Evolutionary conservation across 495 filamentous ascomycete species (phyloP).

Genomic region (Neurospora sp.): DNA sequence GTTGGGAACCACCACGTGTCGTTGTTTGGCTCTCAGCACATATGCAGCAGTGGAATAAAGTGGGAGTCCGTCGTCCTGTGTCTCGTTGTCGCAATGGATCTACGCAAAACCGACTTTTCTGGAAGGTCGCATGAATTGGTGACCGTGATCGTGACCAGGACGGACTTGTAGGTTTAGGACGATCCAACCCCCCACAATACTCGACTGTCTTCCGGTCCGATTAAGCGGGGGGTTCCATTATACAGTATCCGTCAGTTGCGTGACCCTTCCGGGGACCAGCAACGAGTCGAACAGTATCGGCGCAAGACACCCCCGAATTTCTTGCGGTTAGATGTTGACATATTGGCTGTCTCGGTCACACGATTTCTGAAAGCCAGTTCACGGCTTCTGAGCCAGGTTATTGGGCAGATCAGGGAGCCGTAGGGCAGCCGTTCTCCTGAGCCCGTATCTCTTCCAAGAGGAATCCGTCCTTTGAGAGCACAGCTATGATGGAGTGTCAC

Average conservation of each 20-base stretch:
- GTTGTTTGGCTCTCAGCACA: not conserved
- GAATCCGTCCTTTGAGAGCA: not conserved
- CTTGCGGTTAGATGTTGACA: not conserved
- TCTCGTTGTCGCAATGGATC: not conserved
- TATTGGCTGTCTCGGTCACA: not conserved
- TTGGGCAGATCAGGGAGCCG: not conserved
- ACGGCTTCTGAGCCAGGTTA: not conserved
- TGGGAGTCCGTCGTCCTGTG: not conserved
- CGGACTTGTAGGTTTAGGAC: not conserved
- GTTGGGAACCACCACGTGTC: conserved; percentile 2
- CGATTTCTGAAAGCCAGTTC: not conserved
- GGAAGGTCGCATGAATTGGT: not conserved
- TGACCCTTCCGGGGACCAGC: not conserved
- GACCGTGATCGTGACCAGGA: not conserved
- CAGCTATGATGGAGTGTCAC: not conserved
- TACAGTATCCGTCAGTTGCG: not conserved
- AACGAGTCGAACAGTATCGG: not conserved
- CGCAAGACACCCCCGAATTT: not conserved
- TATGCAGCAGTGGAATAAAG: not conserved
- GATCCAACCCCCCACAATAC: not conserved
- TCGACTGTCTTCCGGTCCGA: not conserved
- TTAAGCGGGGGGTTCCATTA: not conserved
- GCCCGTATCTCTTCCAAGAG: not conserved
- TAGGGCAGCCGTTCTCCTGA: not conserved
- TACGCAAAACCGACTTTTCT: not conserved